Evolutionary conservation across 2,329 filamentous ascomycete species (phyloP), one percentile per base, ranked within the genome.

Genomic region (Colletotrichum somersetense): DNA sequence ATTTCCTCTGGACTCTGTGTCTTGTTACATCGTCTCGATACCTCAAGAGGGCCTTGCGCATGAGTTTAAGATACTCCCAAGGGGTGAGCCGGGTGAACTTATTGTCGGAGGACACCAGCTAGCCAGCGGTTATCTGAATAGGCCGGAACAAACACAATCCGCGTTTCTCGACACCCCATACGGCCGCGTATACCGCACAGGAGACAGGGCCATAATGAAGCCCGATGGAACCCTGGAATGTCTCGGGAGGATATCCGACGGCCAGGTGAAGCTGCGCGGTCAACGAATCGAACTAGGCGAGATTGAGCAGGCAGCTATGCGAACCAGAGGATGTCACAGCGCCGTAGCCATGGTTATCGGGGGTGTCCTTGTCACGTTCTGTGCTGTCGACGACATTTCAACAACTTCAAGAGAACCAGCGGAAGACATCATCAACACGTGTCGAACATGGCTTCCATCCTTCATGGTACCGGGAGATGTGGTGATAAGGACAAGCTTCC

Each of bases 401-500:
- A 76, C 46, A 61, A 76, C 8, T n/a, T 4, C 26, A 12, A 20
- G 44, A 1, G 33, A 48, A 74, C 10, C 69, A 1, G 74, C 76
- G 7, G 77, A 79, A 7, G 44, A 79, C 80, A 83, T 97, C 14
- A 77, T 88, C 42, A 78, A 85, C 20, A 87, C 85, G 5, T 97
- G 94, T 80, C 86, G 85, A 62, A 85, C 86, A 62, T 97, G 94
- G 93, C 85, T 98, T 1, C 94, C 95, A 0, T 85, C 86, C 5
- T 96, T 91, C 78, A 97, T 97, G 95, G 82, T 97, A 1, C 95
- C 95, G 0, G 87, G 88, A 5, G 92, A 97, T 73, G 83, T 97
- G 33, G 80, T 94, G 0, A 77, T 92, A 1, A 82, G 92, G 73
- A 75, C 85, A 0, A 83, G 87, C 11, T 91, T 97, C 67, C 94